Percentiles rank a stretch among this genome's conserved stretches.
These are phyloP conservation scores for Capronia epimyces DNA, from an alignment of 2,329 filamentous ascomycete genomes.

Conservation along the genomic window DNA sequence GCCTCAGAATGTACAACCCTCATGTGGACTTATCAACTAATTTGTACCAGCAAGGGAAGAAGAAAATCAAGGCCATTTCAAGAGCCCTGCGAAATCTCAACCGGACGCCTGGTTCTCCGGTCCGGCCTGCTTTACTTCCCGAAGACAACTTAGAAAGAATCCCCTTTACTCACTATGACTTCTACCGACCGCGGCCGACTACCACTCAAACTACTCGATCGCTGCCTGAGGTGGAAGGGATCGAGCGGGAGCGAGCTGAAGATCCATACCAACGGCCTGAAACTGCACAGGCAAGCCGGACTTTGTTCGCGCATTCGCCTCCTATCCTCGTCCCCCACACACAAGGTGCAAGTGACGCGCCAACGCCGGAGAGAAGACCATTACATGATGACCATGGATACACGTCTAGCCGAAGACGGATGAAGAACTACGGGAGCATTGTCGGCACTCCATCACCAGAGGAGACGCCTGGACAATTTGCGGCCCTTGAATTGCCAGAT, in stretches of 20 bases:
- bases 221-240: slow-evolving; percentile 17
- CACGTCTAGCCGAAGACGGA: slow-evolving; percentile 31
- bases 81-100: slow-evolving; percentile 61
- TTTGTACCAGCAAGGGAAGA: slow-evolving; percentile 63
- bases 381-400: slow-evolving; percentile 6
- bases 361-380: slow-evolving; percentile 19
- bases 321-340: slow-evolving; percentile 36
- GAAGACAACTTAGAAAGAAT: slow-evolving; percentile 16
- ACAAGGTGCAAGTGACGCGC: slow-evolving; percentile 31
- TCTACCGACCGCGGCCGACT: slow-evolving; percentile 13
- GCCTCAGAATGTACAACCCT: slow-evolving; percentile 1
- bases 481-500: slow-evolving; percentile 56
- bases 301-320: slow-evolving; percentile 31
- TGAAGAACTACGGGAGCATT: slow-evolving; percentile 60
- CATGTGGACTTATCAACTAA: slow-evolving; percentile 16
- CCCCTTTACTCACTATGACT: slow-evolving; percentile 29
- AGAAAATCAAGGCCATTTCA: slow-evolving; percentile 77
- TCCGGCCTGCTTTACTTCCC: slow-evolving; percentile 18
- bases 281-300: slow-evolving; percentile 27
- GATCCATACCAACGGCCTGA: slow-evolving; percentile 8
- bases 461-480: slow-evolving; percentile 33
- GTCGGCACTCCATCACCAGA: slow-evolving; percentile 44
- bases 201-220: slow-evolving; percentile 12
- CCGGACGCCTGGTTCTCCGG: slow-evolving; percentile 41
- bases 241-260: slow-evolving; percentile 18